These are phyloP conservation scores for Amanita pallidorosea DNA, from an alignment of 768 basidiomycete genomes.

Conservation along the genomic window DNA sequence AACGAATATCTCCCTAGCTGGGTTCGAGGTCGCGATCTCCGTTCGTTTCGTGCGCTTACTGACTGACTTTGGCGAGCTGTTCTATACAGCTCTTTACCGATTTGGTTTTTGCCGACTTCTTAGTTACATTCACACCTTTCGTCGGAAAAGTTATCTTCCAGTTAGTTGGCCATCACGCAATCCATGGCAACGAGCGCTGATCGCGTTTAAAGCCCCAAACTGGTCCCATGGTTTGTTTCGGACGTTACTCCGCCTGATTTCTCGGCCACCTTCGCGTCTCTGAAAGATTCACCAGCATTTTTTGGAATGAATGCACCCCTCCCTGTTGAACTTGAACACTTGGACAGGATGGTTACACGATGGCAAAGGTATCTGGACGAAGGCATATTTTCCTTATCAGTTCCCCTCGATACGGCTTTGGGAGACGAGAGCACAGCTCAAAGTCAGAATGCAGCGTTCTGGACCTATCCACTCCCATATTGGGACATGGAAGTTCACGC, in stretches of 20 bases:
- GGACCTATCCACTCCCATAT: constrained; percentile 70
- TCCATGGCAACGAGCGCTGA: neutral
- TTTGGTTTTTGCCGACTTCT: constrained; percentile 85
- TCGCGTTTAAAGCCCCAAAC: constrained; percentile 57
- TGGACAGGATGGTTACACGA: constrained; percentile 51
- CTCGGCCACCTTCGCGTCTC: constrained; percentile 36
- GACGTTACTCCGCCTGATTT: constrained; percentile 91
- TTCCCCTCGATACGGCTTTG: constrained; percentile 46
- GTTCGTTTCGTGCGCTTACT: neutral
- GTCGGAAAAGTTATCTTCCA: constrained; percentile 82
- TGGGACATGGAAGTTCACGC: constrained; percentile 58
- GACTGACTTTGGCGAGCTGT: neutral
- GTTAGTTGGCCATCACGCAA: constrained; percentile 30
- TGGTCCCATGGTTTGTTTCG: constrained; percentile 96
- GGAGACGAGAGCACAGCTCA: constrained; percentile 26
- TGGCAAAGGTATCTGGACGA: constrained; percentile 65
- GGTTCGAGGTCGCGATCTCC: constrained; percentile 61
- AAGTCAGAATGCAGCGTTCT: constrained; percentile 36
- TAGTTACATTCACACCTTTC: constrained; percentile 82
- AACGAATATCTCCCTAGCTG: constrained; percentile 38
- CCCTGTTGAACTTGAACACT: constrained; percentile 20
- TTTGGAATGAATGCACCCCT: constrained; percentile 25
- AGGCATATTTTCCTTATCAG: constrained; percentile 65
- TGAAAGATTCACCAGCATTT: constrained; percentile 53
- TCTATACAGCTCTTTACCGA: constrained; percentile 75